Conservation (phyloP, 176 grass and related monocot species). For the Phoenix dactylifera region DNA sequence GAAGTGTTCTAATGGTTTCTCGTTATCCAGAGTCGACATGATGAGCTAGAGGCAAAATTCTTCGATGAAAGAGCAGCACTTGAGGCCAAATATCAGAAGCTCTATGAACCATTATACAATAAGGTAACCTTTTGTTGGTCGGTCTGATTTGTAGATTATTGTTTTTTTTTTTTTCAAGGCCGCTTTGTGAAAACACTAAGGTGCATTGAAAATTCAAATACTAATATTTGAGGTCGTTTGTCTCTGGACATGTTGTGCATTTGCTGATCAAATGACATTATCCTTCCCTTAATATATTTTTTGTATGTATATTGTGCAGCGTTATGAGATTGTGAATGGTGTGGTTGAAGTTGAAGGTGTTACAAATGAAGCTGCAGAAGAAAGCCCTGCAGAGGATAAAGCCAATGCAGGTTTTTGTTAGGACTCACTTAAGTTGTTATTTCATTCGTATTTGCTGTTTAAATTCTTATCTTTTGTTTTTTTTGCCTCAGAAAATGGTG, state of each 20-base stretch:
- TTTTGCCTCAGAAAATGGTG: constrained; percentile 12
- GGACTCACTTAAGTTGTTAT: too few species aligned
- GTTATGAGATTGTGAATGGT: constrained; percentile 18
- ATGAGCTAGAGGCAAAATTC: constrained; percentile 19
- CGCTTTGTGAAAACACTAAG: too few species aligned
- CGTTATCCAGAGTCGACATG: constrained; percentile 8
- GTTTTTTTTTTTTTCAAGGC: neutral
- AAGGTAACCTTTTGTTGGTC: neutral
- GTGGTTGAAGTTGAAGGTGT: constrained; percentile 8
- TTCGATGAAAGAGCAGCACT: constrained; percentile 14
- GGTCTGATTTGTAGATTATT: neutral
- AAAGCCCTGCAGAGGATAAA: neutral
- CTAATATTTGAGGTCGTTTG: too few species aligned
- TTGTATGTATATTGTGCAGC: neutral
- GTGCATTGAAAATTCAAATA: too few species aligned
- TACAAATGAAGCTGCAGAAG: constrained; percentile 7
- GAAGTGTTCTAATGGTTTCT: neutral
- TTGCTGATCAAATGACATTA: neutral
- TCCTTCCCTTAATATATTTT: too few species aligned
- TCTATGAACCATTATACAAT: constrained; percentile 9
- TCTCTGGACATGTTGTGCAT: too few species aligned
- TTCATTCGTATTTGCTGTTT: neutral
- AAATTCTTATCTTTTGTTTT: neutral
- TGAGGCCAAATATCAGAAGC: constrained; percentile 16
- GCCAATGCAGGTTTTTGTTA: neutral